phyloP scores from a whole-genome alignment of 2,329 filamentous ascomycete genomes.

The Amesomyces nigricolor region DNA sequence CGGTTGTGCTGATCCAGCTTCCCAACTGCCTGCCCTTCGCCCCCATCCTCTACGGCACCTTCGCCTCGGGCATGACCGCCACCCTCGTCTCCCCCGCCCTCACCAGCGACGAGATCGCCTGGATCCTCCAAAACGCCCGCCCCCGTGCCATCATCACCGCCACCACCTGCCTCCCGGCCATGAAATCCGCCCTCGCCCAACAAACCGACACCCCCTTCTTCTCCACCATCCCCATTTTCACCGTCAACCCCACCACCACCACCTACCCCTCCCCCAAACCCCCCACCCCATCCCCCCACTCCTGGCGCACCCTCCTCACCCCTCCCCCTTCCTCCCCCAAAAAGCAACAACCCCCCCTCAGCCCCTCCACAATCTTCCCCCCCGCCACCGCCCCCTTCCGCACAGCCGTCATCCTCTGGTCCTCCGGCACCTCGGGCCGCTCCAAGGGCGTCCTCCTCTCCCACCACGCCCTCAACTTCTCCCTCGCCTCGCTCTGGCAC shows the following conservation, averaged over 20 bases:
- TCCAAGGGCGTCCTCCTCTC: slow-evolving; percentile 71
- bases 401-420: slow-evolving; percentile 45
- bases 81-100: slow-evolving; percentile 38
- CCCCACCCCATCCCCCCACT: slow-evolving; percentile 17
- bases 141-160: slow-evolving; percentile 36
- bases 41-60: slow-evolving; percentile 33
- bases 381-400: slow-evolving; percentile 54
- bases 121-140: slow-evolving; percentile 38
- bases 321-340: slow-evolving; percentile 40
- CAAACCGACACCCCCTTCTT: slow-evolving; percentile 33
- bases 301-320: slow-evolving; percentile 59
- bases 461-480: slow-evolving; percentile 59
- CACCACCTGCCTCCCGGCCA: slow-evolving; percentile 29
- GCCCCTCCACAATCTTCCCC: slow-evolving; percentile 36
- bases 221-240: slow-evolving; percentile 53
- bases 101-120: slow-evolving; percentile 36
- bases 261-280: slow-evolving; percentile 28
- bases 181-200: slow-evolving; percentile 32
- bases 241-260: slow-evolving; percentile 38
- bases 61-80: slow-evolving; percentile 37
- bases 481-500: slow-evolving; percentile 45
- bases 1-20: slow-evolving; percentile 39
- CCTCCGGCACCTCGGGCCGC: slow-evolving; percentile 62
- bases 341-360: slow-evolving; percentile 38
- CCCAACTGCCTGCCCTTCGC: slow-evolving; percentile 39